Base-by-base conservation (phyloP, 164 flowering plant species). In the Aristolochia fimbriata region DNA sequence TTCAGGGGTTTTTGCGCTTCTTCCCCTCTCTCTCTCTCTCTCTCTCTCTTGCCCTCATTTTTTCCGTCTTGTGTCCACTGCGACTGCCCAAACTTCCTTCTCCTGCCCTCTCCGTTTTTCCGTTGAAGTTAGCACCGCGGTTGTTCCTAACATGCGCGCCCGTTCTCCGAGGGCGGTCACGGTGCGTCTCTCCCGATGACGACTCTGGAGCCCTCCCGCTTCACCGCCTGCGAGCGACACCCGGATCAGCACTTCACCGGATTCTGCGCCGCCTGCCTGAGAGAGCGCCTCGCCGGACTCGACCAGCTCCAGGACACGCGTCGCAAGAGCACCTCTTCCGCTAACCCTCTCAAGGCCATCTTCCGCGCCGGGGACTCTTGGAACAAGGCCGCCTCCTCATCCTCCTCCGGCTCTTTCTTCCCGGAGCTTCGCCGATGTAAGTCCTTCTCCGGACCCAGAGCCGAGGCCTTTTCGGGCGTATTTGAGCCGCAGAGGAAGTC, bases 341-440 rank as follows among this genome's bases (percentile, higher is more conserved):
- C 67, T 59, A 45, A 58, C 45, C 30, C 47, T 0, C 30, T 17
- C 45, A 62, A 57, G 41, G 25, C 69, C 61, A 65, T 50, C 43
- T 68, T 72, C 58, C 62, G 61, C 27, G 58, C 13, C 0, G 65
- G 47, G 12, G 59, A 33, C 20, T 19, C 47, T 27, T 47, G 25
- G 22, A 21, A 51, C 54, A 52, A 27, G 19, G 17, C 65, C 14
- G n/a, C 77, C 30, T 59, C 66, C 3, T 62, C 68, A 0, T 21
- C 77, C 30, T 59, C 66, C 3, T 62, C 68, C 0, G 52, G 65
- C 23, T 68, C 68, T 0, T 72, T 65, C 33, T 72, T 57, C 21
- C 87, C 95, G n/a, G 88, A 86, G 70, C 91, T 91, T 49, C 86
- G 88, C 3, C 84, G 98, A 2, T 73, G 83, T 58, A 84, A 85